Evolutionary conservation across 2,329 filamentous ascomycete genomes (phyloP).

Genomic region (Sclerotinia nivalis): DNA sequence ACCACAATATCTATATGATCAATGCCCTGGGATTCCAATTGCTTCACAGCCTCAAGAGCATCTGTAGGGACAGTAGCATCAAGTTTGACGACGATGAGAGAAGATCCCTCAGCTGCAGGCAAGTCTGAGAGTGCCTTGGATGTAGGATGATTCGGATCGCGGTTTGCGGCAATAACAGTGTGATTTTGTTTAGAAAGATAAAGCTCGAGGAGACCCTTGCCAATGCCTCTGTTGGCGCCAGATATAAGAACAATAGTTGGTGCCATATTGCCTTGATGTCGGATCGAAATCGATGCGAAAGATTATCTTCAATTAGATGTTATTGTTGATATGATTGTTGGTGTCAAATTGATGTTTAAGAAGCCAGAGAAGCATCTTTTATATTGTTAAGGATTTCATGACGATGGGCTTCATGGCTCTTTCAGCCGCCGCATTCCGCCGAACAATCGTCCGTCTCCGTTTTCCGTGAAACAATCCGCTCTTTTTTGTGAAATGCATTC

Average conservation of each 20-base stretch:
- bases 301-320: not conserved
- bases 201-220: conserved; percentile 40
- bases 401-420: too few species aligned
- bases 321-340: not conserved
- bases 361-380: not conserved
- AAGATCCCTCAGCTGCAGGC: conserved; percentile 34
- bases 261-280: not conserved
- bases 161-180: conserved; percentile 45
- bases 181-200: conserved; percentile 43
- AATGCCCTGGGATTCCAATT: conserved; percentile 31
- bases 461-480: too few species aligned
- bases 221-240: conserved; percentile 33
- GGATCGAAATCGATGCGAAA: not conserved
- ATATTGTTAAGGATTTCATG: not conserved
- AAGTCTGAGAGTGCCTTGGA: conserved; percentile 38
- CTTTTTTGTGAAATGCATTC: too few species aligned
- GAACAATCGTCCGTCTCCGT: too few species aligned
- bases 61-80: conserved; percentile 45
- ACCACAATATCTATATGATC: conserved; percentile 42
- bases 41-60: conserved; percentile 41
- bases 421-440: too few species aligned
- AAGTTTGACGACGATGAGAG: conserved; percentile 47
- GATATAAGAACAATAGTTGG: conserved; percentile 26
- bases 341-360: not conserved
- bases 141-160: conserved; percentile 35